These are phyloP conservation scores for Gracilaria domingensis DNA, from an alignment of 23 red algal genomes.

Conservation along the genomic window DNA sequence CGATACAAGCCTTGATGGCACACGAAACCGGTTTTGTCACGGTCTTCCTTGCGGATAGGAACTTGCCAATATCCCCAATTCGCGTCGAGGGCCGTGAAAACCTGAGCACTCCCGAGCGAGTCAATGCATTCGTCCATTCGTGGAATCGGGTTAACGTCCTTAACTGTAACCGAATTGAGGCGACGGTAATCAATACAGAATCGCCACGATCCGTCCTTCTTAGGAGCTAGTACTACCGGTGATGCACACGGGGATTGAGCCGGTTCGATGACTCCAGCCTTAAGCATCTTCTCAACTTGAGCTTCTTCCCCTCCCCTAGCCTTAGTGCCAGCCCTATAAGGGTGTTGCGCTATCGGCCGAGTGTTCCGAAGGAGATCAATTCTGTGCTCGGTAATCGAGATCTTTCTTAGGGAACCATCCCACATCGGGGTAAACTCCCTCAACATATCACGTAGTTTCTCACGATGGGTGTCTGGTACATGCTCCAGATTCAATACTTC, in stretches of 20 bases:
- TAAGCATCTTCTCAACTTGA: slow-evolving; percentile 11
- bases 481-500: too few species aligned
- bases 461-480: too few species aligned
- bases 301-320: not conserved
- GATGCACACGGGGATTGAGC: not conserved
- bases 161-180: too few species aligned
- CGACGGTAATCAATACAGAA: too few species aligned
- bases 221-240: not conserved
- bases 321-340: not conserved
- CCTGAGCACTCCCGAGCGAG: too few species aligned
- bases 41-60: too few species aligned
- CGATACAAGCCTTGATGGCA: too few species aligned
- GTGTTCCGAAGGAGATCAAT: not conserved
- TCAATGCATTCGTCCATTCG: too few species aligned
- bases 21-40: too few species aligned
- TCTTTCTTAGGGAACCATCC: not conserved
- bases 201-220: not conserved
- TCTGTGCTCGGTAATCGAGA: not conserved
- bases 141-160: too few species aligned
- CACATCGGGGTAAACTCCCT: not conserved
- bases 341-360: not conserved
- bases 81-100: too few species aligned
- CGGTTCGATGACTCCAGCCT: not conserved
- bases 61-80: too few species aligned
- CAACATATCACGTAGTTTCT: not conserved